A percentile compares a stretch with the other conserved stretches of the same genome.
Conservation (phyloP, 2,329 filamentous ascomycete genomes). For the Trichoderma simmonsii region DNA sequence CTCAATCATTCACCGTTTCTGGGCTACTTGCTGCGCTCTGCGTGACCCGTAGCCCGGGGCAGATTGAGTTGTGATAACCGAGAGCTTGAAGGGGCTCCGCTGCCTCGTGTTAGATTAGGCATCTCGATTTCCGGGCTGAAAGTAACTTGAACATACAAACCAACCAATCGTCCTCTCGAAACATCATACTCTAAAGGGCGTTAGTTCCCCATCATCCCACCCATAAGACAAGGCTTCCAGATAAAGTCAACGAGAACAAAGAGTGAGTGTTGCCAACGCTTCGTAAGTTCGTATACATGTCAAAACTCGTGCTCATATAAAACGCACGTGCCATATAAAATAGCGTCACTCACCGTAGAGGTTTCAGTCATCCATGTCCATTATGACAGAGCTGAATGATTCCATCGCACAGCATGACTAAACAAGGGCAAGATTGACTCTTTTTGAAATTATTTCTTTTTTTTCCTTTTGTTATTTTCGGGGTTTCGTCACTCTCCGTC, state of each 20-base stretch:
- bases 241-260: not conserved
- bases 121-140: not conserved
- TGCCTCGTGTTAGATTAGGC: not conserved
- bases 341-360: not conserved
- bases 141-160: no score
- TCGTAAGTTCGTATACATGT: not conserved
- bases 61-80: not conserved
- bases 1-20: not conserved
- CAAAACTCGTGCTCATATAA: not conserved
- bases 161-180: no score
- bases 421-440: not conserved
- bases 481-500: not conserved
- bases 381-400: not conserved
- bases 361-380: not conserved
- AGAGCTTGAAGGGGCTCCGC: not conserved
- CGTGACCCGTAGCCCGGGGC: not conserved
- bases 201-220: not conserved
- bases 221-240: not conserved
- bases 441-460: not conserved
- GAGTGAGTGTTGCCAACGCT: not conserved
- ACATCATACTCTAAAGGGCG: not conserved
- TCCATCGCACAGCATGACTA: not conserved
- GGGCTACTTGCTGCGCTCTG: constrained; percentile 10
- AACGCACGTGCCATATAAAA: not conserved
- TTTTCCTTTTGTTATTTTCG: not conserved